A percentile compares a stretch with the other conserved stretches of the same genome.
Evolutionary conservation across 2,329 filamentous ascomycete genomes (phyloP).

Genomic region (Paraphaeosphaeria minitans): DNA sequence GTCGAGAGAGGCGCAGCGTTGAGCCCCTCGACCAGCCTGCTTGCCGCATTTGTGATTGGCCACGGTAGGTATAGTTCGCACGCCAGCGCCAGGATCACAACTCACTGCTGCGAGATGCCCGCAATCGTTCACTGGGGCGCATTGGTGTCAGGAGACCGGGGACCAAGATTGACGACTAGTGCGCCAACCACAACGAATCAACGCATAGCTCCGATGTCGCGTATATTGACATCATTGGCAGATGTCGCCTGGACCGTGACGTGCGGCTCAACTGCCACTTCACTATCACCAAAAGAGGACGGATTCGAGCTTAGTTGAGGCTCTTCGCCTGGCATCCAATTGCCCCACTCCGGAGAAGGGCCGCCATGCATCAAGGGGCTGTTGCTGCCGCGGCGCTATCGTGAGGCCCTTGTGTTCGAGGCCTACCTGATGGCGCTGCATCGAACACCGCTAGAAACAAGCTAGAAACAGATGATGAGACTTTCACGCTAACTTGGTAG

Average conservation of each 20-base stretch:
- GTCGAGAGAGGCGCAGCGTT: background rate
- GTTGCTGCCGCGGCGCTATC: background rate
- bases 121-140: background rate
- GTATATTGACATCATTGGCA: background rate
- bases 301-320: background rate
- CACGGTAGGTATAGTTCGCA: background rate
- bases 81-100: background rate
- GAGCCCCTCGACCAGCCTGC: background rate
- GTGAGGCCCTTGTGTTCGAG: constrained; percentile 5
- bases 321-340: background rate
- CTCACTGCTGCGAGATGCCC: background rate
- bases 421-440: constrained; percentile 4
- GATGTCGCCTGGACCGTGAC: background rate
- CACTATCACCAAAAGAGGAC: background rate
- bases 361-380: background rate
- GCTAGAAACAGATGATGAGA: constrained; percentile 3
- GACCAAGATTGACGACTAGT: background rate
- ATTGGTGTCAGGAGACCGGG: background rate
- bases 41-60: background rate
- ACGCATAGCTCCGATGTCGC: background rate
- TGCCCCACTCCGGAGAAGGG: constrained; percentile 7
- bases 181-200: background rate
- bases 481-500: background rate
- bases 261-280: background rate
- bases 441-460: constrained; percentile 5